Base-by-base conservation (phyloP, 139 green algal species). In the Gonium pectorale region DNA sequence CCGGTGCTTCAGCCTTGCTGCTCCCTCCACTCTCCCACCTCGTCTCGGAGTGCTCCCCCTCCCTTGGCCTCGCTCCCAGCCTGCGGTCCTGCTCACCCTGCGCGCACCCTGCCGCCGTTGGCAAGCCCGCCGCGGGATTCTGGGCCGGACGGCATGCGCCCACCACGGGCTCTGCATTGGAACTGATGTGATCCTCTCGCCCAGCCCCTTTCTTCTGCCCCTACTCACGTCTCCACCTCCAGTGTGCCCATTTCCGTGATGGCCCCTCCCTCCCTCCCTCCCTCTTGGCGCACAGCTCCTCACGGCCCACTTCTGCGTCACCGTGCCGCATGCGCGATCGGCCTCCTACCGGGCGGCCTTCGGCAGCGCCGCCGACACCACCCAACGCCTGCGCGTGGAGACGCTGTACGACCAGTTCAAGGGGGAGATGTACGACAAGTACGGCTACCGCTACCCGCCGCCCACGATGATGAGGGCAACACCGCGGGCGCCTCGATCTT, bases 351-450 rank as follows among this genome's bases (percentile, higher is more conserved):
- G 11, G 5, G 70, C 70, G 0, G 69, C 21, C 21, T 87, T 87
- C 43, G 81, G 81, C 41, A 87, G 59, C 26, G 44, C 69, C 27
- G 56, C 69, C 6, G 81, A 87, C 37, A 56, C 81, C 2, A 33
- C 33, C 56, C 81, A 87, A 13, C 46, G 69, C 40, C 15, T 41
- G 15, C 70, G 81, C 1, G 59, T 87, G 33, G 81, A 81, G 70
- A 19, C 17, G 24, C 44, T 74, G 56, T 87, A 87, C 44, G 56
- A 64, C 4, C 6, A 1, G 3, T 87, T 81, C 81, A 87, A 87
- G 70, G 56, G 27, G 38, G 77, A 74, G 59, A 64, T 73, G 43
- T 54, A 64, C 29, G 24, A 73, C 11, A 43, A 40, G 77, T 74
- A 83, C 62, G 77, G 77, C 31, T 83, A 74, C 43, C 60, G 31